These are phyloP conservation scores for Aureobasidium zeae DNA, from an alignment of 2,329 filamentous ascomycete species.

Conservation along the genomic window DNA sequence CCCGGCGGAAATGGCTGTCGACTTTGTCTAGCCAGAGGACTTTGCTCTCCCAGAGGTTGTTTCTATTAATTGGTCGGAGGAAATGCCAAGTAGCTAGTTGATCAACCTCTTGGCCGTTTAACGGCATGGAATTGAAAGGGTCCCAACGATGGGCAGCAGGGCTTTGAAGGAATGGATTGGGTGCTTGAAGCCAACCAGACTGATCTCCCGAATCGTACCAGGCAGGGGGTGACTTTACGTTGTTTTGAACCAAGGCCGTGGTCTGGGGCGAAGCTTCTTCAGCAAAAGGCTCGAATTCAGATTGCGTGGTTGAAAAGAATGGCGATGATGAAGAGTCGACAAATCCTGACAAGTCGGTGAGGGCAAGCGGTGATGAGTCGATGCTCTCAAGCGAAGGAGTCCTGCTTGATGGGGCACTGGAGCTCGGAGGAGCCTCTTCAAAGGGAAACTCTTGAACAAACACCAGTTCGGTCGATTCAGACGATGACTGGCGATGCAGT, in stretches of 20 bases:
- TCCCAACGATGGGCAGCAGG: slow-evolving; percentile 12
- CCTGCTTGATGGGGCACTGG: not conserved
- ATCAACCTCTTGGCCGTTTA: slow-evolving; percentile 10
- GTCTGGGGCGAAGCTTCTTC: slow-evolving; percentile 1
- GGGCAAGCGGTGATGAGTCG: not conserved
- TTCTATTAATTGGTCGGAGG: slow-evolving; percentile 7
- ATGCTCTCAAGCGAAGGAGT: slow-evolving; percentile 1
- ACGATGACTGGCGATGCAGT: slow-evolving; percentile 9
- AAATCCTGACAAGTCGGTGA: not conserved
- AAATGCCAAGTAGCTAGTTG: slow-evolving; percentile 12
- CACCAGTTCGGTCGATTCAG: slow-evolving; percentile 6
- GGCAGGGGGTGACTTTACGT: not conserved
- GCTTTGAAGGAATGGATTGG: slow-evolving; percentile 5
- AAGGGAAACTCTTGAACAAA: slow-evolving; percentile 10
- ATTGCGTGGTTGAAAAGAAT: slow-evolving; percentile 1
- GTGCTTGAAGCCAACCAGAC: not conserved
- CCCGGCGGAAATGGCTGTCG: slow-evolving; percentile 6
- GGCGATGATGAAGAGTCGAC: slow-evolving; percentile 6
- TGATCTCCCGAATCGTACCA: not conserved
- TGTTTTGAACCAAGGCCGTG: not conserved
- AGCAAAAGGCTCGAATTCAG: not conserved
- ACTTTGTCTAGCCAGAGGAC: slow-evolving; percentile 14
- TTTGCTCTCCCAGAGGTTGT: slow-evolving; percentile 14
- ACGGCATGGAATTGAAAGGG: slow-evolving; percentile 10
- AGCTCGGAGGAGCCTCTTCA: too few relatives aligned